Conservation (phyloP, 148 eudicot genomes). For the Cornus kousa region DNA sequence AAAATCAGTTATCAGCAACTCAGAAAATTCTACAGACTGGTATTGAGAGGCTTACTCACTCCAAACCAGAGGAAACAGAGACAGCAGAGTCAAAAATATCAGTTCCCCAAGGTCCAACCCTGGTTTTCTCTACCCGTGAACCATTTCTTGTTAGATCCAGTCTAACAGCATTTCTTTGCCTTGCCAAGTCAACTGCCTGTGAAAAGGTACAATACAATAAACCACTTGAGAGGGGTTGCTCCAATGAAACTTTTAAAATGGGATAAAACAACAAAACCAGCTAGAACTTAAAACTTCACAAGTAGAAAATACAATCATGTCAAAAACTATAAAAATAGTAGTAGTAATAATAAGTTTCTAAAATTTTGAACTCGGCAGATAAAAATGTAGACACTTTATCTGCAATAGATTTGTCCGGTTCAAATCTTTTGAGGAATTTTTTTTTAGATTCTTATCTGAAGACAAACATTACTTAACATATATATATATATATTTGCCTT, state of each 20-base stretch:
- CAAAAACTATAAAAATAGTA: background rate
- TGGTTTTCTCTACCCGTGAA: constrained; percentile 61
- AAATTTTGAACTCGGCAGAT: background rate
- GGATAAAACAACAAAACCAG: constrained; percentile 1
- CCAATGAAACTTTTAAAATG: background rate
- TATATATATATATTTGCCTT: too few species aligned
- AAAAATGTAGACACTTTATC: background rate
- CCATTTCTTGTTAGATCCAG: constrained; percentile 58
- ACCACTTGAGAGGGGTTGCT: background rate
- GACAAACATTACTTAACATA: too few species aligned
- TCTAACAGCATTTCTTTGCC: constrained; percentile 46
- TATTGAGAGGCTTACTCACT: constrained; percentile 68
- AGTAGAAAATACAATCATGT: background rate
- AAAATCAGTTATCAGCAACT: background rate
- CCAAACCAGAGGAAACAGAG: constrained; percentile 68
- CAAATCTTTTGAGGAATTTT: too few species aligned
- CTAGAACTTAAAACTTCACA: background rate
- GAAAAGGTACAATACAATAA: constrained; percentile 18
- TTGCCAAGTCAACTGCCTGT: constrained; percentile 58
- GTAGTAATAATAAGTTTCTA: too few species aligned
- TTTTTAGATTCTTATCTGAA: too few species aligned
- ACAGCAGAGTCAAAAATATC: constrained; percentile 84
- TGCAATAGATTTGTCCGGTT: too few species aligned
- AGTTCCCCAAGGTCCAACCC: constrained; percentile 76
- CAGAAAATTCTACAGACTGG: background rate